A percentile compares a stretch with the other conserved stretches of the same genome.
phyloP scores from a whole-genome alignment of 2,329 filamentous ascomycete species.

The Xylaria sp. region DNA sequence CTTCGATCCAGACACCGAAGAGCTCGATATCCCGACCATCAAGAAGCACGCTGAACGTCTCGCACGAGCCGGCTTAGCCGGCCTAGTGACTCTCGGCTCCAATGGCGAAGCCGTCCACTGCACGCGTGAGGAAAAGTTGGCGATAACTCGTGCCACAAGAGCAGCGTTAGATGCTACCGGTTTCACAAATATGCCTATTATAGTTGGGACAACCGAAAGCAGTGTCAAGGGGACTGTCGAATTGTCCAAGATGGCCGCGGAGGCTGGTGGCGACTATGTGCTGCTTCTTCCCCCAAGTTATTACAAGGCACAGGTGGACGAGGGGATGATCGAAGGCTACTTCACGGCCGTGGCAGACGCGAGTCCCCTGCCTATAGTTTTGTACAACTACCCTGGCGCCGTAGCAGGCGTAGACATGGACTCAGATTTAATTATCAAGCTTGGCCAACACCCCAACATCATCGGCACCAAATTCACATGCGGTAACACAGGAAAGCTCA shows the following conservation, averaged over 20 bases:
- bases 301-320: constrained; percentile 81
- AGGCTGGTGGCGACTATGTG: constrained; percentile 81
- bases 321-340: constrained; percentile 78
- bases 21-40: constrained; percentile 82
- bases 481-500: constrained; percentile 89
- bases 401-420: constrained; percentile 91
- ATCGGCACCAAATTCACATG: constrained; percentile 92
- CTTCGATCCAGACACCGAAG: constrained; percentile 85
- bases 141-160: constrained; percentile 80
- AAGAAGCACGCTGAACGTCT: constrained; percentile 84
- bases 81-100: constrained; percentile 87
- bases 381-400: constrained; percentile 93
- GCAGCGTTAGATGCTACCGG: constrained; percentile 85
- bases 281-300: constrained; percentile 85
- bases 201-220: constrained; percentile 84
- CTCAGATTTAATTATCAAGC: constrained; percentile 83
- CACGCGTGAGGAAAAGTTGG: constrained; percentile 78
- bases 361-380: constrained; percentile 79
- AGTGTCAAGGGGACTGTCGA: constrained; percentile 84
- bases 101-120: constrained; percentile 92
- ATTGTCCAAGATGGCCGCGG: constrained; percentile 73
- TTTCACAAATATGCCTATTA: constrained; percentile 79
- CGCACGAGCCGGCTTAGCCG: constrained; percentile 79
- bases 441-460: constrained; percentile 85
- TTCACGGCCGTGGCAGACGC: constrained; percentile 79